phyloP scores from a whole-genome alignment of 495 filamentous ascomycete genomes.

The Delitschia confertaspora region DNA sequence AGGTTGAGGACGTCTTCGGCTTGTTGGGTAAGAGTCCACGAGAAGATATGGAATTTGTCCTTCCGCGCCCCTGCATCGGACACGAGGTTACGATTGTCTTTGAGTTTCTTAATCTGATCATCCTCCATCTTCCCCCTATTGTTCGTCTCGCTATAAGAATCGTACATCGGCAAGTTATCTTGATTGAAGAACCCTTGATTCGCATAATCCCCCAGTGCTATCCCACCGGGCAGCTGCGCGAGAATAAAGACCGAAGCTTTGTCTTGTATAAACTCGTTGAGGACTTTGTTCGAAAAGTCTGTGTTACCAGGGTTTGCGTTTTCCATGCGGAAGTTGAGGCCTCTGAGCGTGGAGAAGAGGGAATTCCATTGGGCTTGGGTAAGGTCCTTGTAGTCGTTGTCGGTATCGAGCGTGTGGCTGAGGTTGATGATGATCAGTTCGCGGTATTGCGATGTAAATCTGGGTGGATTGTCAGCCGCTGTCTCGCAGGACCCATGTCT shows the following conservation, averaged over 20 bases:
- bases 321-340: slow-evolving; percentile 18
- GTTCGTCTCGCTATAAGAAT: slow-evolving; percentile 27
- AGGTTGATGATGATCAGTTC: slow-evolving; percentile 28
- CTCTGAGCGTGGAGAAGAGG: slow-evolving; percentile 23
- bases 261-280: slow-evolving; percentile 22
- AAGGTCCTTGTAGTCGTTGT: slow-evolving; percentile 22
- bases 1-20: slow-evolving; percentile 24
- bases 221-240: slow-evolving; percentile 19
- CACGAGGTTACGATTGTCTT: slow-evolving; percentile 18
- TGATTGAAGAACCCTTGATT: slow-evolving; percentile 24
- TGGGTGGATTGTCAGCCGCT: background rate
- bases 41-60: slow-evolving; percentile 26
- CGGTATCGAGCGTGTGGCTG: slow-evolving; percentile 22
- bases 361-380: slow-evolving; percentile 26
- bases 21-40: slow-evolving; percentile 27
- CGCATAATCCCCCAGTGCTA: slow-evolving; percentile 17
- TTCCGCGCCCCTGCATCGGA: slow-evolving; percentile 10
- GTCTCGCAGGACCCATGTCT: too few relatives aligned
- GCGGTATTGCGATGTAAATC: slow-evolving; percentile 23
- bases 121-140: slow-evolving; percentile 14
- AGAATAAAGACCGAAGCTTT: slow-evolving; percentile 22
- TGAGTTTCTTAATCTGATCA: slow-evolving; percentile 25
- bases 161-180: slow-evolving; percentile 23
- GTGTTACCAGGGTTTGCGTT: slow-evolving; percentile 14
- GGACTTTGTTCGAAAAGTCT: slow-evolving; percentile 15